Percentiles rank a stretch among this genome's conserved stretches.
Conservation (phyloP, 441 rosid genomes). For the Pelargonium cotyledonis region DNA sequence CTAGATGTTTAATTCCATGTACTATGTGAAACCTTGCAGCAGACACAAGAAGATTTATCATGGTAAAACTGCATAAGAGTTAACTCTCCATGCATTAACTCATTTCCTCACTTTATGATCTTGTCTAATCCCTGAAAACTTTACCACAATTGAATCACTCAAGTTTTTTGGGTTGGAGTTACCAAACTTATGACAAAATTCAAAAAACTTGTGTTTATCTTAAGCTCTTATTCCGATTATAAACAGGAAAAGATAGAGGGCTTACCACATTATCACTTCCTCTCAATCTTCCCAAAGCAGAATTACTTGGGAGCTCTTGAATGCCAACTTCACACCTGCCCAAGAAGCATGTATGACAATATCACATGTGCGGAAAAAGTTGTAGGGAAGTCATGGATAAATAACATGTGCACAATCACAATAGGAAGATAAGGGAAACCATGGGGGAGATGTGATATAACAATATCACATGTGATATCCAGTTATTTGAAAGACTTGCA, state of each 20-base stretch:
- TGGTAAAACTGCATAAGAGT: background rate
- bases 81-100: background rate
- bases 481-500: background rate
- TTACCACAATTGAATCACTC: background rate
- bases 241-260: constrained; percentile 1
- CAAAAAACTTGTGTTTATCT: background rate
- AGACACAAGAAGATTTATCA: background rate
- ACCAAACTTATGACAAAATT: background rate
- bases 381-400: background rate
- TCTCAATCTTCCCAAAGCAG: constrained; percentile 79
- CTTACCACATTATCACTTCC: constrained; percentile 94
- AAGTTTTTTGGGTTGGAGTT: background rate
- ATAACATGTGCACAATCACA: background rate
- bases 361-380: background rate
- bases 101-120: background rate
- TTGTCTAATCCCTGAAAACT: background rate
- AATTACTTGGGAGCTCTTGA: constrained; percentile 73
- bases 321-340: constrained; percentile 82
- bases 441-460: too few species aligned
- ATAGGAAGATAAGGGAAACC: too few species aligned
- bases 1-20: background rate
- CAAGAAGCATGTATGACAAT: constrained; percentile 10
- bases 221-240: background rate
- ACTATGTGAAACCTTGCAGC: too few species aligned
- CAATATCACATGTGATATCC: too few species aligned